A percentile compares a stretch with the other conserved stretches of the same genome.
These are phyloP conservation scores for Pneumocystis sp. DNA, from an alignment of 1,139 yeast genomes.

Conservation along the genomic window DNA sequence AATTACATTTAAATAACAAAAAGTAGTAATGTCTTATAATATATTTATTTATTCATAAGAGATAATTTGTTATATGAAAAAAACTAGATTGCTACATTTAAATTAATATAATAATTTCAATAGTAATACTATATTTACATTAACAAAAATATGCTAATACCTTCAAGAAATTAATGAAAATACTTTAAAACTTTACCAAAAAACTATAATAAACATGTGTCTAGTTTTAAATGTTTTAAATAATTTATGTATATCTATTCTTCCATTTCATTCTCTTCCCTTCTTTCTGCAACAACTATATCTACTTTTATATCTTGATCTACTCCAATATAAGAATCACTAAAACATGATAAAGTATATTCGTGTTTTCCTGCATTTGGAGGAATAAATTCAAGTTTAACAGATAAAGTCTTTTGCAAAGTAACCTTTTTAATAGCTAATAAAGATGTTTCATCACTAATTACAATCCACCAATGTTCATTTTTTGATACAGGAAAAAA, in stretches of 20 bases:
- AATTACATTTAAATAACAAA: not conserved
- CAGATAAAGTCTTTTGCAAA: constrained; percentile 27
- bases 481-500: constrained; percentile 41
- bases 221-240: not conserved
- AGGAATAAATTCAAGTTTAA: constrained; percentile 42
- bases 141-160: not conserved
- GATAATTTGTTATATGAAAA: not conserved
- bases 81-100: not conserved
- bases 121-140: not conserved
- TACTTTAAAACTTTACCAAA: not conserved
- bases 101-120: not conserved
- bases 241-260: constrained; percentile 12
- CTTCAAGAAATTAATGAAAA: not conserved
- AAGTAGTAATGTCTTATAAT: not conserved
- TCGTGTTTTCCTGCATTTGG: constrained; percentile 47
- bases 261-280: constrained; percentile 22
- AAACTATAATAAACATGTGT: not conserved
- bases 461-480: constrained; percentile 68
- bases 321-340: constrained; percentile 82
- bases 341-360: constrained; percentile 67
- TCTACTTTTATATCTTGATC: constrained; percentile 61
- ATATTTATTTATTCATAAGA: not conserved
- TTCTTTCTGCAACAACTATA: constrained; percentile 31
- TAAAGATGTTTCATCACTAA: constrained; percentile 60
- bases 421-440: constrained; percentile 60